phyloP scores from a whole-genome alignment of 352 stramenopile species.

The Phytophthora constricta region DNA sequence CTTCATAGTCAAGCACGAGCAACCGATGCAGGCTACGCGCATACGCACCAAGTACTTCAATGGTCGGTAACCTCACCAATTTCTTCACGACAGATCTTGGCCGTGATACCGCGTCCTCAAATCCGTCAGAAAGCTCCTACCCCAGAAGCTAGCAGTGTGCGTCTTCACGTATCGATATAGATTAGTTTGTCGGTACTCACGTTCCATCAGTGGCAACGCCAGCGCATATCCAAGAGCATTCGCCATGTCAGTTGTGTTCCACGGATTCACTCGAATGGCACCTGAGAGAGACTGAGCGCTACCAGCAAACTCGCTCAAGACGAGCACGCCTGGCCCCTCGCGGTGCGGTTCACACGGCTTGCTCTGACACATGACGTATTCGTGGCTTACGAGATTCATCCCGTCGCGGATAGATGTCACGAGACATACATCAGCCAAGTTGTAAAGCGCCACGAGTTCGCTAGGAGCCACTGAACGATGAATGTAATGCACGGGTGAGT shows the following conservation, averaged over 20 bases:
- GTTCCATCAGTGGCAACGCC: constrained; percentile 81
- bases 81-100: constrained; percentile 50
- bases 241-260: constrained; percentile 86
- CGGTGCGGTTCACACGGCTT: constrained; percentile 60
- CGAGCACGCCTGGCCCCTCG: constrained; percentile 80
- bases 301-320: constrained; percentile 90
- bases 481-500: constrained; percentile 92
- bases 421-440: constrained; percentile 89
- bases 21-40: constrained; percentile 60
- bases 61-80: constrained; percentile 50
- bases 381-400: constrained; percentile 92
- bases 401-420: constrained; percentile 90
- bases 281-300: constrained; percentile 88
- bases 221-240: constrained; percentile 74
- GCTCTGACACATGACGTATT: constrained; percentile 90
- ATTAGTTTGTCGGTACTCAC: constrained; percentile 87
- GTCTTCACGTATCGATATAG: constrained; percentile 88
- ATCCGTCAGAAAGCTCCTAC: constrained; percentile 80
- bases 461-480: constrained; percentile 77
- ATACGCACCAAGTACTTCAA: constrained; percentile 64
- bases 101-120: constrained; percentile 58
- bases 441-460: constrained; percentile 90
- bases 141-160: constrained; percentile 88
- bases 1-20: constrained; percentile 85
- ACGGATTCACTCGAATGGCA: constrained; percentile 91